Evolutionary conservation across 2,329 filamentous ascomycete species (phyloP), one percentile per base, ranked within the genome.

Genomic region (Knufia petricola): DNA sequence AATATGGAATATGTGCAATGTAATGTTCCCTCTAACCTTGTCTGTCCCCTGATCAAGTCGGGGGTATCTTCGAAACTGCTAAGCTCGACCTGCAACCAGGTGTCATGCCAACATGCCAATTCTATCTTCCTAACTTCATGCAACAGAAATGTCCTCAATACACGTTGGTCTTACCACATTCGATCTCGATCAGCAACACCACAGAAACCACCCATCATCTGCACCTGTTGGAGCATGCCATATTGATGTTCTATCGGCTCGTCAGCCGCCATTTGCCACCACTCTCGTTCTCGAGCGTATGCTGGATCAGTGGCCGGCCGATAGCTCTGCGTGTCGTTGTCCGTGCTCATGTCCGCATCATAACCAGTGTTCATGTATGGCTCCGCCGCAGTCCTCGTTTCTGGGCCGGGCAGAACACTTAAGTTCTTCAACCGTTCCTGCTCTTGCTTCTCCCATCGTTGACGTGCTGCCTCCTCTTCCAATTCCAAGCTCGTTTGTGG

Each of bases 291-390:
- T 31, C 36, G 10, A 12, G 65, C 64, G 50, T 70, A 70, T 6
- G 65, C 63, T 2, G 69, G 68, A 51, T 71, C 69, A 21, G 55
- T 66, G 38, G 65, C 64, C 4, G 58, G 55, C 24, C 56, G 61
- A 52, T 70, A 70, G 15, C 51, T 49, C n/a, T 37, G 43, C 19
- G 58, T 46, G 40, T 52, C 55, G 15, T 50, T 45, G 9, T 83
- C 75, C 53, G 82, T 79, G 60, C 85, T 81, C 47, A 78, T 73
- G 50, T 73, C 72, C 60, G 78, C 72, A 59, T 87, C 84, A 62
- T 94, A 95, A 12, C 88, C 88, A 4, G 79, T 82, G 41, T 78
- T 65, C 77, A 95, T 94, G 66, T 95, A 95, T 0, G 87, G 87
- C 65, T 94, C 87, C 32, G 77, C 79, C 52, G 77, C 51, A 71